These are phyloP conservation scores for Salvia rosmarinus DNA, from an alignment of 257 asterid species.

Conservation along the genomic window DNA sequence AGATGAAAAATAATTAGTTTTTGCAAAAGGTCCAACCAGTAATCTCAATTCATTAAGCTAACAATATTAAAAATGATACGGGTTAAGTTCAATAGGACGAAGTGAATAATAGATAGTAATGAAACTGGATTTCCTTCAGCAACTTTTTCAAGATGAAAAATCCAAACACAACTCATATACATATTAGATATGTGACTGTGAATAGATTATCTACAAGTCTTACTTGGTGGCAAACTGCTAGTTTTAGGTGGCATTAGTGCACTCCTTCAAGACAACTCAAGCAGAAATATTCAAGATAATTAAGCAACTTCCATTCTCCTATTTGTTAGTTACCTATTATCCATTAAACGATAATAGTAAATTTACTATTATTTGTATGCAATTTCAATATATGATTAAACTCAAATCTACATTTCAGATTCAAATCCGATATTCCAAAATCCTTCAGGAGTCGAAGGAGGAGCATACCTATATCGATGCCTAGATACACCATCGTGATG, in stretches of 20 bases:
- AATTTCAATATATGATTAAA: conserved; percentile 19
- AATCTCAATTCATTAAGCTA: no score
- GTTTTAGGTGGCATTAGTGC: neutral
- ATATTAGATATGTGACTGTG: no score
- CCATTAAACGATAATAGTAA: conserved; percentile 14
- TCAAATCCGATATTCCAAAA: conserved; percentile 97
- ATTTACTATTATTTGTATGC: neutral
- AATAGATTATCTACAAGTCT: no score
- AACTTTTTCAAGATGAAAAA: no score
- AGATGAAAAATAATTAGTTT: no score
- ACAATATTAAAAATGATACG: no score
- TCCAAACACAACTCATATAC: no score
- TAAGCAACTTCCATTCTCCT: no score
- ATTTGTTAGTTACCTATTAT: neutral
- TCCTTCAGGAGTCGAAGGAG: conserved; percentile 96
- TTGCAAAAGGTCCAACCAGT: no score
- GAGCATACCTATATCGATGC: conserved; percentile 91
- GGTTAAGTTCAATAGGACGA: no score
- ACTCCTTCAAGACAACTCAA: neutral
- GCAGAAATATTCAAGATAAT: neutral
- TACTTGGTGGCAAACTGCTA: conserved; percentile 9
- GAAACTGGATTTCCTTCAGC: no score
- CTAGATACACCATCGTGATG: conserved; percentile 95
- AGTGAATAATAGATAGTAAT: no score
- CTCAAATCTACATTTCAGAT: conserved; percentile 65